Evolutionary conservation across 2,329 filamentous ascomycete genomes (phyloP).

Genomic region (Trichoderma guizhouense): DNA sequence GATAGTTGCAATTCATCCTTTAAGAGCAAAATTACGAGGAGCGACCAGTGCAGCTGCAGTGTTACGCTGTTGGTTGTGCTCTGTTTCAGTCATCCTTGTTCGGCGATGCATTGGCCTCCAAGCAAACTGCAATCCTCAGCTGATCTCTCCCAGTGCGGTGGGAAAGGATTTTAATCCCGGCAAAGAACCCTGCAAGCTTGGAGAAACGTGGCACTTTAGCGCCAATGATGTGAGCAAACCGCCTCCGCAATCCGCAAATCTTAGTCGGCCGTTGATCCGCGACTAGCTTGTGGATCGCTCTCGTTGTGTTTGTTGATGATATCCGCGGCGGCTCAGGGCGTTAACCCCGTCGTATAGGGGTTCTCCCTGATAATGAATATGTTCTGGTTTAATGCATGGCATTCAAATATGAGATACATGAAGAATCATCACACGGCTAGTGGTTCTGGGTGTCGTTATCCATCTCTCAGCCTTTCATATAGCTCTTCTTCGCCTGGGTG

Average conservation of each 20-base stretch:
- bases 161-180: not conserved
- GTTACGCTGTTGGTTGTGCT: not conserved
- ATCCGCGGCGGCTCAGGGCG: not conserved
- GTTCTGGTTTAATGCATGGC: not conserved
- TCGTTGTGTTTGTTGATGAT: not conserved
- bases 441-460: not conserved
- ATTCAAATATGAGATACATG: not conserved
- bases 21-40: not conserved
- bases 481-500: not conserved
- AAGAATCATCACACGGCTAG: not conserved
- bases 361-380: not conserved
- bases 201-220: not conserved
- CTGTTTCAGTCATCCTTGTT: not conserved
- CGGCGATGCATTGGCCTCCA: not conserved
- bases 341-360: not conserved
- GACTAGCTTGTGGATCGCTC: not conserved
- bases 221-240: not conserved
- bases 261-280: not conserved
- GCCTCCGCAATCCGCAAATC: not conserved
- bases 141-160: not conserved
- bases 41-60: not conserved
- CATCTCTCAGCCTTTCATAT: not conserved
- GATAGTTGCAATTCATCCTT: not conserved
- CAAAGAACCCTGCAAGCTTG: not conserved
- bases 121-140: not conserved